phyloP scores from a whole-genome alignment of 305 asterid species.

The Fraxinus latifolia region DNA sequence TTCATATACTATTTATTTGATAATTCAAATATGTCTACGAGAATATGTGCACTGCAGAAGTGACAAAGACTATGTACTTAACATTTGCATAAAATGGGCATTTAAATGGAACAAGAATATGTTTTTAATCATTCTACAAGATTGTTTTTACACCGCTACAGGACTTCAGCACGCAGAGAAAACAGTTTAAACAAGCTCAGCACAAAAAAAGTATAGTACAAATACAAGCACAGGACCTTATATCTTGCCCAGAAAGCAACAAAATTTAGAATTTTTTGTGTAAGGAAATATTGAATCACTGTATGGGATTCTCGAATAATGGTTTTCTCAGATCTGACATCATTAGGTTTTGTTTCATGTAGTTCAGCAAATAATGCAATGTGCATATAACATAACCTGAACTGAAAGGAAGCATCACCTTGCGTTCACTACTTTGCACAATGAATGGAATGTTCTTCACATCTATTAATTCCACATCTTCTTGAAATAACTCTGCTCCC shows the following conservation, averaged over 20 bases:
- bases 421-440: constrained; percentile 87
- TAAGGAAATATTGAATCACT: neutral
- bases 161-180: neutral
- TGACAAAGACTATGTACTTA: neutral
- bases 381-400: neutral
- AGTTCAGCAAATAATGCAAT: neutral
- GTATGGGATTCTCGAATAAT: neutral
- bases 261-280: neutral
- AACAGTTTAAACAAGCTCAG: neutral
- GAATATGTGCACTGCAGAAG: neutral
- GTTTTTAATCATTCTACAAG: neutral
- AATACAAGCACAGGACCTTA: neutral
- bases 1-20: neutral
- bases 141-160: neutral
- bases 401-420: constrained; percentile 53
- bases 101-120: neutral
- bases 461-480: constrained; percentile 91
- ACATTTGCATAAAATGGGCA: neutral
- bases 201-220: neutral
- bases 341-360: neutral
- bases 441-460: constrained; percentile 74
- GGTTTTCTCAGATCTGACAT: neutral
- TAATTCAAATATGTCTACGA: neutral
- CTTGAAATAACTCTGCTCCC: constrained; percentile 97
- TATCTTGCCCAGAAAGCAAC: neutral